Base-by-base conservation (phyloP, 495 filamentous ascomycete species). In the Lasiosphaeris hirsuta region DNA sequence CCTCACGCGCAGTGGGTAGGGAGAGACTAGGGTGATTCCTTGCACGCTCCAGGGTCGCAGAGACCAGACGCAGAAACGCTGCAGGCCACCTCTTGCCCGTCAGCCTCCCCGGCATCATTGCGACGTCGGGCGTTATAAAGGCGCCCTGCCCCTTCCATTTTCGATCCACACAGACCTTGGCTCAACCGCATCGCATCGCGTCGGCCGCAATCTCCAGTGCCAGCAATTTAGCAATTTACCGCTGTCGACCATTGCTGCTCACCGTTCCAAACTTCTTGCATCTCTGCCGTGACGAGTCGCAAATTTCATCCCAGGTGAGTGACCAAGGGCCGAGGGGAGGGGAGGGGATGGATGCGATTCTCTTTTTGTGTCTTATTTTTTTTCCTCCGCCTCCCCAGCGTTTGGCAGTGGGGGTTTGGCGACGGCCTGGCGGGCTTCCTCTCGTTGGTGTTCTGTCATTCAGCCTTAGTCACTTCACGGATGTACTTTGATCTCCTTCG, bases 121-220 rank as follows among this genome's bases (percentile, higher is more conserved):
- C 53, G 53, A 57, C 59, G 54, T 57, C 49, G 59, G 58, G 53
- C 50, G 59, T 57, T 57, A 49, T 61, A 53, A 54, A 49, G 54
- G 46, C 35, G 37, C 59, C 49, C 59, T 61, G 53, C 48, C 59
- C 59, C 59, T 61, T 57, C 42, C 59, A 40, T 57, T 61, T 59
- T 36, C 40, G 46, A 52, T 53, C 52, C 58, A 56, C 47, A 57
- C 46, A 13, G 10, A 14, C 35, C 35, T 54, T 40, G 51, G 44
- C 35, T 60, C 19, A 47, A 51, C 46, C 37, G 46, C 46, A 43
- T 42, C 33, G n/a, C 40, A 45, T 52, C 48, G 49, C 17, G 13
- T 49, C 34, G 36, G 39, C 48, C 43, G 57, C 50, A 54, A 59
- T 59, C 57, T 59, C 51, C 50, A 58, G 41, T 34, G 40, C 38